Evolutionary conservation across 1,139 yeast genomes (phyloP).

Genomic region (Pichia sp.): DNA sequence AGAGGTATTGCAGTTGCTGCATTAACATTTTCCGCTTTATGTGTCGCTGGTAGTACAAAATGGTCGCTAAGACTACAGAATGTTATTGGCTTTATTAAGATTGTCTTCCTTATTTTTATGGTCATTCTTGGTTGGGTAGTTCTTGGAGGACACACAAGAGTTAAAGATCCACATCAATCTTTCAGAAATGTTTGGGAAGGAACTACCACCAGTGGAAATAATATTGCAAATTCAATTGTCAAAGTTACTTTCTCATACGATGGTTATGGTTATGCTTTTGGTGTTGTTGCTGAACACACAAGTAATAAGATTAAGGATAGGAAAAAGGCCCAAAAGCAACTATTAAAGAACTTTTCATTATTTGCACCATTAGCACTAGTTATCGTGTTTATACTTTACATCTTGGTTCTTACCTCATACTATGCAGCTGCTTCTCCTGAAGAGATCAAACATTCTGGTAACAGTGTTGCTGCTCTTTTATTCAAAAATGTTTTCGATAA

Average conservation of each 20-base stretch:
- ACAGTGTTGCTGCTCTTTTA: slow-evolving; percentile 35
- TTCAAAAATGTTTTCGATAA: slow-evolving; percentile 36
- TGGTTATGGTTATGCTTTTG: slow-evolving; percentile 39
- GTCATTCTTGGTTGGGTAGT: slow-evolving; percentile 38
- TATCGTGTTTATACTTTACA: slow-evolving; percentile 36
- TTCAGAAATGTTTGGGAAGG: slow-evolving; percentile 38
- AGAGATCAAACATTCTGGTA: slow-evolving; percentile 35
- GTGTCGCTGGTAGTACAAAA: slow-evolving; percentile 34
- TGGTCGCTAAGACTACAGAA: slow-evolving; percentile 36
- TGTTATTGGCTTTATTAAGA: slow-evolving; percentile 39
- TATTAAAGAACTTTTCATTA: slow-evolving; percentile 31
- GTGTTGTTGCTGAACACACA: slow-evolving; percentile 37
- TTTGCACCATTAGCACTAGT: slow-evolving; percentile 38
- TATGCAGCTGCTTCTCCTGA: slow-evolving; percentile 36
- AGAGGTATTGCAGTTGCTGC: slow-evolving; percentile 42
- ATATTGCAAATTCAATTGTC: slow-evolving; percentile 41
- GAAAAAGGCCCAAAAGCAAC: slow-evolving; percentile 33
- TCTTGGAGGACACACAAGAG: slow-evolving; percentile 38
- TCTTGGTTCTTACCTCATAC: slow-evolving; percentile 37
- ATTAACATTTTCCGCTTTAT: slow-evolving; percentile 33
- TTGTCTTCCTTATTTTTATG: slow-evolving; percentile 38
- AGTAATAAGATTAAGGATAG: slow-evolving; percentile 32
- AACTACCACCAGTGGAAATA: slow-evolving; percentile 39
- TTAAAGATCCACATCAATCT: slow-evolving; percentile 32
- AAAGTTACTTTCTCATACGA: slow-evolving; percentile 43